Percentiles rank a stretch among this genome's conserved stretches.
phyloP scores from a whole-genome alignment of 805 yeast species.

The Candida railenensis region DNA sequence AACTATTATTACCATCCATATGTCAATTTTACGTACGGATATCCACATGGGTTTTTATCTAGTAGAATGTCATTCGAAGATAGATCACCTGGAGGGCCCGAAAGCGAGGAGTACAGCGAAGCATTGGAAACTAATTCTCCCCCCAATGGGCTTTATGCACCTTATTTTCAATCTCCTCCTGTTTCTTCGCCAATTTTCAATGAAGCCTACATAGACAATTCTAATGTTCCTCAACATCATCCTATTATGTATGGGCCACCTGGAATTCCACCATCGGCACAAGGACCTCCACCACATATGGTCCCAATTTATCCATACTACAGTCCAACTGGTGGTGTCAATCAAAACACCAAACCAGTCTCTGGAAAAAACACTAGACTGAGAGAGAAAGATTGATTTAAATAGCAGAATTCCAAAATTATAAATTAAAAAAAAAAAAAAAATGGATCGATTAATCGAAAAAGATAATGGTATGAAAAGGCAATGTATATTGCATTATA shows the following conservation, averaged over 20 bases:
- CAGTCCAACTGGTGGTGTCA: not conserved
- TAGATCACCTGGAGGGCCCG: not conserved
- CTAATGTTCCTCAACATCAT: not conserved
- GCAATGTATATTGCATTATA: no score
- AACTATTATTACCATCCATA: conserved; percentile 2
- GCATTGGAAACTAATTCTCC: conserved; percentile 1
- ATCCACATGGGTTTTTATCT: conserved; percentile 1
- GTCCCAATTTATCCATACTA: conserved; percentile 1
- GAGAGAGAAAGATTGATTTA: not conserved
- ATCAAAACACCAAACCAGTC: not conserved
- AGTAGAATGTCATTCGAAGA: conserved; percentile 3
- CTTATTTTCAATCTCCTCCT: not conserved
- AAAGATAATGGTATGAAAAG: not conserved
- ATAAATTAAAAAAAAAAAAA: not conserved
- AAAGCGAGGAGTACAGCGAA: not conserved
- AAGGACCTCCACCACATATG: not conserved
- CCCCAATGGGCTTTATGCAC: not conserved
- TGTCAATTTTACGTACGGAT: conserved; percentile 3
- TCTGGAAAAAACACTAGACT: not conserved
- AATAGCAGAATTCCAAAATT: not conserved
- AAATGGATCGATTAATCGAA: no score
- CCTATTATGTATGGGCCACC: conserved; percentile 1
- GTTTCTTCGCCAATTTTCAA: conserved; percentile 1
- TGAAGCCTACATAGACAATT: not conserved
- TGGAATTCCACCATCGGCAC: not conserved